Evolutionary conservation across 2,329 filamentous ascomycete species (phyloP).

Genomic region (Botryotinia convoluta): DNA sequence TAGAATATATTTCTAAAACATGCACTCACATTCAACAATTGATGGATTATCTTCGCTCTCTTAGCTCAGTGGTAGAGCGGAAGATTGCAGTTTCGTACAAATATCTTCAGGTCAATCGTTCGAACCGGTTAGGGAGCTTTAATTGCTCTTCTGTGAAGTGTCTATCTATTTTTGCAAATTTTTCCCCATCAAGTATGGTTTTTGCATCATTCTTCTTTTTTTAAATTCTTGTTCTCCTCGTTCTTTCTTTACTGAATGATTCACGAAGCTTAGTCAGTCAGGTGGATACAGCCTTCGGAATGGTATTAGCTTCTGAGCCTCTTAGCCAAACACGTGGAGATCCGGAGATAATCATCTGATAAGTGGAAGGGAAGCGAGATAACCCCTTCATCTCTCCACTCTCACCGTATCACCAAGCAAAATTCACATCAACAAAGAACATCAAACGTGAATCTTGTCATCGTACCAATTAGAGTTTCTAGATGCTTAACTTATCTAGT

Average conservation of each 20-base stretch:
- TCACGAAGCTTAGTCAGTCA: not conserved
- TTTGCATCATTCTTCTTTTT: no score
- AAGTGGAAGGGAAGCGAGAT: not conserved
- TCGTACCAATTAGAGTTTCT: not conserved
- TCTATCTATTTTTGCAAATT: not conserved
- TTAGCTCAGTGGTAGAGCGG: constrained; percentile 32
- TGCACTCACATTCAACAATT: accelerated
- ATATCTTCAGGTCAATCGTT: constrained; percentile 30
- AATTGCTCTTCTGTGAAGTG: not conserved
- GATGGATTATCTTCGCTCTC: constrained; percentile 16
- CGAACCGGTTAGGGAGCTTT: constrained; percentile 29
- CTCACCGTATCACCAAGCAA: not conserved
- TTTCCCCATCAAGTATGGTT: not conserved
- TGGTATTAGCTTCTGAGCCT: not conserved
- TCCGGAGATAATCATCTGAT: not conserved
- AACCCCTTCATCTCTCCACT: not conserved
- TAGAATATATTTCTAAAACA: not conserved
- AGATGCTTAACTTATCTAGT: not conserved
- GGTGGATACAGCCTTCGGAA: not conserved
- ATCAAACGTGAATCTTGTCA: not conserved
- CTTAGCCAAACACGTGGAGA: not conserved
- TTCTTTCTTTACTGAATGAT: not conserved
- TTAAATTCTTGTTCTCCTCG: not conserved
- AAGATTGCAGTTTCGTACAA: constrained; percentile 25
- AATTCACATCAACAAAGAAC: not conserved